Conservation (phyloP, 164 flowering plant genomes). For the Taxillus chinensis region DNA sequence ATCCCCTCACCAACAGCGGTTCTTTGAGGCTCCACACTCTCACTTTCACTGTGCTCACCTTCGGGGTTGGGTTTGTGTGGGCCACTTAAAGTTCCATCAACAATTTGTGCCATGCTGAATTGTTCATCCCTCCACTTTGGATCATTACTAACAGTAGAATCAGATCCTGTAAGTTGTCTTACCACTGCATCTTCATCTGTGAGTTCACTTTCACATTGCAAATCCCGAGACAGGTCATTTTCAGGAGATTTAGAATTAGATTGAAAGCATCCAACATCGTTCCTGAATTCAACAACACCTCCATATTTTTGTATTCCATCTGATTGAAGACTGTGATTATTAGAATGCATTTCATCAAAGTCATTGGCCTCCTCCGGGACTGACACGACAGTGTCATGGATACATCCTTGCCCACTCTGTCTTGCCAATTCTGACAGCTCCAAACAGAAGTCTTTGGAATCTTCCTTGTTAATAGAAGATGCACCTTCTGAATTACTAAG, state of each 20-base stretch:
- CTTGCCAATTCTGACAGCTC: conserved; percentile 31
- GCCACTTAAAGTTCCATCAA: conserved; percentile 12
- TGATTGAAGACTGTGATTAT: background rate
- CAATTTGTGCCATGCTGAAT: conserved; percentile 11
- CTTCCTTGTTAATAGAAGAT: conserved; percentile 18
- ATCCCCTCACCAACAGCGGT: conserved; percentile 16
- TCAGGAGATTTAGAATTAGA: conserved; percentile 13
- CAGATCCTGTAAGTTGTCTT: conserved; percentile 12
- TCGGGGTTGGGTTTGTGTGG: conserved; percentile 11
- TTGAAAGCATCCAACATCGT: conserved; percentile 8
- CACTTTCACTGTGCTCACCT: conserved; percentile 17
- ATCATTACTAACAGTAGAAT: conserved; percentile 16
- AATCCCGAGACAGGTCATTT: conserved; percentile 10
- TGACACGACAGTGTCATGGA: conserved; percentile 10
- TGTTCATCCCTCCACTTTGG: conserved; percentile 23
- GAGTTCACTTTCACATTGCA: conserved; percentile 15
- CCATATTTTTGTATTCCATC: background rate
- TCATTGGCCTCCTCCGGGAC: conserved; percentile 9
- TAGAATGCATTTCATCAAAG: conserved; percentile 16
- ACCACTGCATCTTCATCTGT: conserved; percentile 10
- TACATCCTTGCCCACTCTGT: conserved; percentile 13
- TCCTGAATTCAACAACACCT: conserved; percentile 11
- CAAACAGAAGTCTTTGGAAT: conserved; percentile 53
- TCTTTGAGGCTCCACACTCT: conserved; percentile 18
- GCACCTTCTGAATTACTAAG: conserved; percentile 18